Percentiles rank a stretch among this genome's conserved stretches.
Evolutionary conservation across 148 eudicot species (phyloP).

Genomic region (Diospyros kaki): DNA sequence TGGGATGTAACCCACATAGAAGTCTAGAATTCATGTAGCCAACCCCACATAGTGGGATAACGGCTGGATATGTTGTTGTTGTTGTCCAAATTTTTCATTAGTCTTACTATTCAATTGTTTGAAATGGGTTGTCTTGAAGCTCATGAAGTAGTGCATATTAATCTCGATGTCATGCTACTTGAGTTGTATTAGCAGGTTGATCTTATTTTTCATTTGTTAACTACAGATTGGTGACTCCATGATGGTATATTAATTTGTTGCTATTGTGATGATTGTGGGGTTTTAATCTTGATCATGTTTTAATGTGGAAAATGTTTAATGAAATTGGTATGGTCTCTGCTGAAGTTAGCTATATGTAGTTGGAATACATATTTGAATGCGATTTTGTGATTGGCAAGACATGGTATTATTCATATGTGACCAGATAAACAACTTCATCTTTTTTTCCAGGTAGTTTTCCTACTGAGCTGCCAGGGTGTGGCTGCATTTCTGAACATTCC

Average conservation of each 20-base stretch:
- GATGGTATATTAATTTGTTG: too few relatives aligned
- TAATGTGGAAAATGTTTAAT: not conserved
- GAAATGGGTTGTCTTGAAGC: not conserved
- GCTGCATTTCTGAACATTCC: constrained; percentile 7
- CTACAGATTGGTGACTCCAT: too few relatives aligned
- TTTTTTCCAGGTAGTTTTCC: constrained; percentile 8
- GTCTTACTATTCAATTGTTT: not conserved
- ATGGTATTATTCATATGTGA: not conserved
- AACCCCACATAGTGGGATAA: too few relatives aligned
- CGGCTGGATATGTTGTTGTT: too few relatives aligned
- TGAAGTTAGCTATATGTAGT: not conserved
- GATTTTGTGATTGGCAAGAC: not conserved
- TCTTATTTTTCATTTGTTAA: not conserved
- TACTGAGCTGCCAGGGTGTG: constrained; percentile 10
- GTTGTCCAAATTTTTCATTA: too few relatives aligned
- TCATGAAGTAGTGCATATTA: not conserved
- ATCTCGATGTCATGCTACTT: not conserved
- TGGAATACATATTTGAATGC: not conserved
- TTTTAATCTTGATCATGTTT: not conserved
- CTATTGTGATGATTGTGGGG: not conserved
- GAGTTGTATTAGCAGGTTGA: not conserved
- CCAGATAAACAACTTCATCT: not conserved
- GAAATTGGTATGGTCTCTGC: not conserved
- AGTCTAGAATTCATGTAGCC: too few relatives aligned
- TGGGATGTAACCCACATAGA: too few relatives aligned